These are phyloP conservation scores for Nicotiana knightiana DNA, from an alignment of 257 asterid species.

Conservation along the genomic window DNA sequence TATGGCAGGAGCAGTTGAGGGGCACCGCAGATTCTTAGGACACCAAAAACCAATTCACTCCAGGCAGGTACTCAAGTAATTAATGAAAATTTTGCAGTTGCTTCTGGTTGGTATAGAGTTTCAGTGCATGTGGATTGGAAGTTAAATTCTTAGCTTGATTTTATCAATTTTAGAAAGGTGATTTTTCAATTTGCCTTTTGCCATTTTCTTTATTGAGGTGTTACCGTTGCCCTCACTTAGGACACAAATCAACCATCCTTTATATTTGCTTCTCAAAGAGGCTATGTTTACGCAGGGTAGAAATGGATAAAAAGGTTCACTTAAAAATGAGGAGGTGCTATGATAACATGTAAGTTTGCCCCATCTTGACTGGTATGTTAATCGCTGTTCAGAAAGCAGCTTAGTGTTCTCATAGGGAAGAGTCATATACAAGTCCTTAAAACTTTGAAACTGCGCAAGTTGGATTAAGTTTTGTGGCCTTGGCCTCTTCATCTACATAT, in stretches of 20 bases:
- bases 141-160: background rate
- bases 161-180: background rate
- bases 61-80: slow-evolving; percentile 50
- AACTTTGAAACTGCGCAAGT: background rate
- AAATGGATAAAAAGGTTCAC: background rate
- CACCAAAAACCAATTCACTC: slow-evolving; percentile 78
- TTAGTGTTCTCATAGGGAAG: background rate
- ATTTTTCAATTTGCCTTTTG: background rate
- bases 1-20: slow-evolving; percentile 93
- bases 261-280: background rate
- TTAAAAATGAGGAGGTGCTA: background rate
- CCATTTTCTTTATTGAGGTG: background rate
- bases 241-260: background rate
- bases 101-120: background rate
- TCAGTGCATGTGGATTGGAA: background rate
- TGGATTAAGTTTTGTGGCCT: background rate
- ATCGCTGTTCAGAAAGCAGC: background rate
- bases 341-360: background rate
- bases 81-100: background rate
- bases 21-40: slow-evolving; percentile 82
- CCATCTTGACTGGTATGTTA: background rate
- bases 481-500: background rate
- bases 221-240: background rate
- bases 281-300: background rate
- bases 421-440: background rate